phyloP scores from a whole-genome alignment of 2,329 filamentous ascomycete genomes.

The Fusarium coicis region DNA sequence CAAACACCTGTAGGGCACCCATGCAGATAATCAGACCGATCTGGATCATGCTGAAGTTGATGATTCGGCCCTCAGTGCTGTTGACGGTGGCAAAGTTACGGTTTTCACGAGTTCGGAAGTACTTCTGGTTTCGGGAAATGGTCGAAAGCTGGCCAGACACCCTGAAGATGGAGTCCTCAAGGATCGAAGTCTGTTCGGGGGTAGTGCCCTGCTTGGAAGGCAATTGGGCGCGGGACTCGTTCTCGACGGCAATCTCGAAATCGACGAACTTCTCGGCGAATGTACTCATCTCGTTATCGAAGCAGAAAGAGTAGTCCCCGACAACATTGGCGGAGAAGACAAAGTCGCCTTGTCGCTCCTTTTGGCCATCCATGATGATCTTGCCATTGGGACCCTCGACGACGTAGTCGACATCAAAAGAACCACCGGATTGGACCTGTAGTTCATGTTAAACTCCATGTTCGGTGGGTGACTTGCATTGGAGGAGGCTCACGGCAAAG shows the following conservation, averaged over 20 bases:
- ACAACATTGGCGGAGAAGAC: constrained; percentile 91
- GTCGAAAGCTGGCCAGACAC: constrained; percentile 92
- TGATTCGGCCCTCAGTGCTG: constrained; percentile 94
- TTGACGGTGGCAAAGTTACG: constrained; percentile 97
- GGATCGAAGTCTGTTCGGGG: constrained; percentile 85
- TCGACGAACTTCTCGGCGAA: constrained; percentile 98
- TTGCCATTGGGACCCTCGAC: constrained; percentile 86
- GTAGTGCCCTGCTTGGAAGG: constrained; percentile 89
- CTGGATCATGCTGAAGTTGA: constrained; percentile 97
- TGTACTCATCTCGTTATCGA: constrained; percentile 98
- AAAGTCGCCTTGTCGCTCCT: constrained; percentile 95
- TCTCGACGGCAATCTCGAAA: constrained; percentile 97
- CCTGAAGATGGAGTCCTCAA: constrained; percentile 97
- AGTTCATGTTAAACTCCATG: constrained; percentile 22
- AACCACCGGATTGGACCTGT: constrained; percentile 96
- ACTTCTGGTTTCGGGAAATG: constrained; percentile 97
- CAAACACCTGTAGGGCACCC: constrained; percentile 95
- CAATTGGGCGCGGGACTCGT: constrained; percentile 83
- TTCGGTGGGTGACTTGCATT: not conserved
- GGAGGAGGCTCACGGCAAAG: constrained; percentile 81
- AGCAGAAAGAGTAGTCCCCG: constrained; percentile 97
- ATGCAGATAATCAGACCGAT: constrained; percentile 91
- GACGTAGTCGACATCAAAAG: constrained; percentile 95
- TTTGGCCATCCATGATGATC: constrained; percentile 84
- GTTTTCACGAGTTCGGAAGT: constrained; percentile 99